Percentiles rank a stretch among this genome's conserved stretches.
phyloP scores from a whole-genome alignment of 2,329 filamentous ascomycete genomes.

The Alternaria panax region DNA sequence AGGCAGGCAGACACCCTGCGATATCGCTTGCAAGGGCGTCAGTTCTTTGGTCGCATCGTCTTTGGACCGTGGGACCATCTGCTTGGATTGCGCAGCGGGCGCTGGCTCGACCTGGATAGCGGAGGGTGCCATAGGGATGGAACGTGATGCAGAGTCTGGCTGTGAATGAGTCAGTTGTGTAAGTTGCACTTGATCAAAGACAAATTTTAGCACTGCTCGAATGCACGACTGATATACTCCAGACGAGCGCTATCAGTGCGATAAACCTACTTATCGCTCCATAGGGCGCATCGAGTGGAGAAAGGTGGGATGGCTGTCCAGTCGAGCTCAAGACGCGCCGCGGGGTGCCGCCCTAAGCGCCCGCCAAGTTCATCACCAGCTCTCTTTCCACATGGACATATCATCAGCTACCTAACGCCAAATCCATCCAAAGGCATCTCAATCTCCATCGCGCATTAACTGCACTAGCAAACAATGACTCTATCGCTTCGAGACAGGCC shows the following conservation, averaged over 20 bases:
- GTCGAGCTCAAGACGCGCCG: not conserved
- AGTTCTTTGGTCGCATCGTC: constrained; percentile 34
- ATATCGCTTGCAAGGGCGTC: constrained; percentile 53
- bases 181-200: not conserved
- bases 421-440: not conserved
- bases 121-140: constrained; percentile 43
- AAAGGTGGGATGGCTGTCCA: not conserved
- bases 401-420: not conserved
- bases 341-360: constrained; percentile 1
- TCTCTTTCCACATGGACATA: not conserved
- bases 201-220: not conserved
- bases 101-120: constrained; percentile 26
- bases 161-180: not conserved
- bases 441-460: too few species aligned
- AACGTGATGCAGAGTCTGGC: not conserved
- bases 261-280: not conserved
- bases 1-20: constrained; percentile 56
- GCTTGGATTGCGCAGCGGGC: constrained; percentile 22
- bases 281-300: not conserved
- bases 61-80: constrained; percentile 28
- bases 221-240: not conserved
- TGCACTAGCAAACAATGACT: too few species aligned
- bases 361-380: not conserved
- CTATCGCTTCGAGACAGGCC: too few species aligned
- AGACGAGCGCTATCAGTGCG: not conserved